Evolutionary conservation across 1,139 yeast species (phyloP), one percentile per base, ranked within the genome.

Genomic region (Yamadazyma oceani): DNA sequence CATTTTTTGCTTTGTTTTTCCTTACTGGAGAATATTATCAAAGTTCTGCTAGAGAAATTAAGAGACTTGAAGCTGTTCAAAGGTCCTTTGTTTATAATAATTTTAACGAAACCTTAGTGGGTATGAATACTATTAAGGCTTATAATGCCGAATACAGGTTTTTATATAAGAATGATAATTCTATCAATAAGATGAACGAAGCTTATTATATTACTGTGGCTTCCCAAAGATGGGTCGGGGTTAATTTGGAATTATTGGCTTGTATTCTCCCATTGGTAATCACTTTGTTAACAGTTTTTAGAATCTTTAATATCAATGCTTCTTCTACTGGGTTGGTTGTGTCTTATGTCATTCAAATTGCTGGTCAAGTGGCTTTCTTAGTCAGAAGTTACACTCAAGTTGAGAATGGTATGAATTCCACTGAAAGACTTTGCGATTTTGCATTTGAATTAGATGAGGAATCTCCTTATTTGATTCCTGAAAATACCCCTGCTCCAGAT

Each of bases 381-480:
- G 58, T 70, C 15, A 59, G 75, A 46, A 55, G 73, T 37, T 64
- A 63, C 67, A 71, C 76, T 12, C 69, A 64, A 49, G 73, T 69
- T 36, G 76, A 71, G 46, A 69, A 62, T 42, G 74, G 69, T 49
- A 69, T 71, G 75, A 69, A 70, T 47, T 64, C 74, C 1, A 74
- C 66, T 17, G 76, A 71, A 49, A 61, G 76, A 54, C 56, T 70
- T 38, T 61, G 66, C 49, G 59, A 66, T 30, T 71, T 69, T 47
- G 73, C 75, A 4, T 66, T 57, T 44, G 44, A 60, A 23, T 61
- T 87, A 38, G 85, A 84, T 0, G 88, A 85, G 60, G 98, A 92
- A 59, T 85, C 92, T 7, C 73, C 82, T 1, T 78, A 78, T 21
- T 70, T 63, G 35, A 67, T 72, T 26, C 67, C 80, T 15, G 89